Evolutionary conservation across 352 stramenopile species (phyloP).

Genomic region (Detonula confervacea): DNA sequence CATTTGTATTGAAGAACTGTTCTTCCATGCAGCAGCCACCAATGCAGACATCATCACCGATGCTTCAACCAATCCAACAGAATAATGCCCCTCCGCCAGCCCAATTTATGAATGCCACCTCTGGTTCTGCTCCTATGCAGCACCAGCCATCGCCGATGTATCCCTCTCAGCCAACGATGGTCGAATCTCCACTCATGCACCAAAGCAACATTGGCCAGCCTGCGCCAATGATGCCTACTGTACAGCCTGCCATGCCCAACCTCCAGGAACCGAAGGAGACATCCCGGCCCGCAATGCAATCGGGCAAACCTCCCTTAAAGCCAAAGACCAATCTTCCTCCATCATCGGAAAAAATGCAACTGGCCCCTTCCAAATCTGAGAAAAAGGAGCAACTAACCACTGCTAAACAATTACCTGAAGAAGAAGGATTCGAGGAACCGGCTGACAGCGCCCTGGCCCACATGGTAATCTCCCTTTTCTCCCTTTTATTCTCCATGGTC

Average conservation of each 20-base stretch:
- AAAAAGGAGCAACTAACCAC: slow-evolving; percentile 16
- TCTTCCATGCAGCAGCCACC: background rate
- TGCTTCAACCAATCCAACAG: background rate
- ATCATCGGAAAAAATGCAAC: slow-evolving; percentile 17
- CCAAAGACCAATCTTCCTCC: slow-evolving; percentile 1
- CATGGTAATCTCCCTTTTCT: slow-evolving; percentile 63
- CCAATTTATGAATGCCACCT: background rate
- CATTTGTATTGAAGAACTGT: slow-evolving; percentile 55
- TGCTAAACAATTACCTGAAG: slow-evolving; percentile 17
- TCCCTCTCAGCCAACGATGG: background rate
- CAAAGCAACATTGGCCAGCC: background rate
- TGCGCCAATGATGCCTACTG: background rate
- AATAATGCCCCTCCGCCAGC: background rate
- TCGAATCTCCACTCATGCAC: background rate
- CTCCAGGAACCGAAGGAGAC: background rate
- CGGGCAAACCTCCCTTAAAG: background rate
- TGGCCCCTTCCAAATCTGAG: background rate
- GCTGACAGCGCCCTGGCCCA: slow-evolving; percentile 55
- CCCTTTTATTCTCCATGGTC: slow-evolving; percentile 55
- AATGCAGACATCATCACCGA: slow-evolving; percentile 11
- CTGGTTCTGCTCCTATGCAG: background rate
- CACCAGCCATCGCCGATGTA: background rate
- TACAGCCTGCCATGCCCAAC: background rate
- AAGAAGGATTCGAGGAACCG: slow-evolving; percentile 41
- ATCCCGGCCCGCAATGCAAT: background rate